A percentile compares a stretch with the other conserved stretches of the same genome.
Conservation (phyloP, 805 yeast species). For the Wickerhamomyces strasburgensis region DNA sequence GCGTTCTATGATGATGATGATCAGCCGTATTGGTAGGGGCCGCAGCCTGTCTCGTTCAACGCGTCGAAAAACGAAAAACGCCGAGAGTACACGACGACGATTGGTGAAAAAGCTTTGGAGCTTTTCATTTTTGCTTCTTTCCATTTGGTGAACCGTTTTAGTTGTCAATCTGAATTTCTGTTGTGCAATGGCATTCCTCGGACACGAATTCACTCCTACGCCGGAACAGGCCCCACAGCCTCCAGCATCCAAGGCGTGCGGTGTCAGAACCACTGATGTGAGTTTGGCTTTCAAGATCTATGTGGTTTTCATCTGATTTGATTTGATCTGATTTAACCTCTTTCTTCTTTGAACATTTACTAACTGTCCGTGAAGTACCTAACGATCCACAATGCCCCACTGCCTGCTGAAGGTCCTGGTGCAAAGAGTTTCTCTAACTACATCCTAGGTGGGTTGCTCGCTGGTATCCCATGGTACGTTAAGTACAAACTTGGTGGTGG, state of each 20-base stretch:
- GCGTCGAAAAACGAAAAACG: no score
- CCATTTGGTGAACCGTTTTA: no score
- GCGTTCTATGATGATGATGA: no score
- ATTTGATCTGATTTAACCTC: background rate
- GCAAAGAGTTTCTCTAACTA: slow-evolving; percentile 67
- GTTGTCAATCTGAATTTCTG: no score
- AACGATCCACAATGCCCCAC: slow-evolving; percentile 76
- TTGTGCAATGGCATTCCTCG: slow-evolving; percentile 22
- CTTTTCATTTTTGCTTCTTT: no score
- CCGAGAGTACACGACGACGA: no score
- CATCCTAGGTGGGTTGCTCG: slow-evolving; percentile 43
- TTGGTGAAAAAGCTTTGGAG: no score
- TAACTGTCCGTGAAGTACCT: slow-evolving; percentile 38
- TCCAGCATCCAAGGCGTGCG: slow-evolving; percentile 38
- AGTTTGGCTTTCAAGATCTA: slow-evolving; percentile 1
- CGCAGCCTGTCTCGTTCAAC: no score
- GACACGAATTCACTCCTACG: slow-evolving; percentile 53
- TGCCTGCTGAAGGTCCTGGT: slow-evolving; percentile 92
- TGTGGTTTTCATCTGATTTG: background rate
- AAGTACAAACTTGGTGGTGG: slow-evolving; percentile 68
- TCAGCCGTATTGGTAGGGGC: no score
- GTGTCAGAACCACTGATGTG: slow-evolving; percentile 33
- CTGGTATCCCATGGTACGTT: slow-evolving; percentile 57
- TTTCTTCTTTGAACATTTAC: background rate
- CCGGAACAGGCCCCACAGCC: slow-evolving; percentile 46